These are phyloP conservation scores for Monilinia vaccinii-corymbosi DNA, from an alignment of 2,329 filamentous ascomycete species.

Conservation along the genomic window DNA sequence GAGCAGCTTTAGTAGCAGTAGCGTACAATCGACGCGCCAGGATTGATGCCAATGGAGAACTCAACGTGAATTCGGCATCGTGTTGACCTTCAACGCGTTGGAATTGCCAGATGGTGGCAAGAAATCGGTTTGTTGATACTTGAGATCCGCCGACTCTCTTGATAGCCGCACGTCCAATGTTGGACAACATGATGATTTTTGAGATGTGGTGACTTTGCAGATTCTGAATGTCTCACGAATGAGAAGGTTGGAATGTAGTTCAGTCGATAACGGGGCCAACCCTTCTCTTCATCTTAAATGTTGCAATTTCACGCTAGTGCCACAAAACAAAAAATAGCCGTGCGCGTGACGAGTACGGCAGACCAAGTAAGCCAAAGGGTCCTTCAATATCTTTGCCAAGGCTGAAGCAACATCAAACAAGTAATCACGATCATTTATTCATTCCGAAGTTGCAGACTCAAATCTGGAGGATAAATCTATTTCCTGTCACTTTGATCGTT, in stretches of 20 bases:
- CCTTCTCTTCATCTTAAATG: constrained; percentile 2
- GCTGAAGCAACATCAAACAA: not conserved
- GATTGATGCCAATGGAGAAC: constrained; percentile 10
- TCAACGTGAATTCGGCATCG: constrained; percentile 11
- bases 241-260: constrained; percentile 4
- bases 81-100: constrained; percentile 21
- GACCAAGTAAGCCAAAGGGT: not conserved
- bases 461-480: not conserved
- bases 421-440: not conserved
- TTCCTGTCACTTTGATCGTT: constrained; percentile 9
- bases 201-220: not conserved
- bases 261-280: not conserved
- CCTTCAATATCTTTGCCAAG: not conserved
- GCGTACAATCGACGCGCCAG: constrained; percentile 18
- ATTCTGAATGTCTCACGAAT: not conserved
- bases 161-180: constrained; percentile 27
- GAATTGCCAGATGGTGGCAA: constrained; percentile 18
- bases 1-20: constrained; percentile 23
- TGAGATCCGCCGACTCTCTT: constrained; percentile 20
- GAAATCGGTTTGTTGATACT: constrained; percentile 23
- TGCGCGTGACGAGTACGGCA: not conserved
- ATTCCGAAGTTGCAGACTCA: not conserved
- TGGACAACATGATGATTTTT: constrained; percentile 26
- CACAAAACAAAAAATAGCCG: not conserved
- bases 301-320: not conserved